Evolutionary conservation across 805 yeast genomes (phyloP).

Genomic region (Starmerella asiatica): DNA sequence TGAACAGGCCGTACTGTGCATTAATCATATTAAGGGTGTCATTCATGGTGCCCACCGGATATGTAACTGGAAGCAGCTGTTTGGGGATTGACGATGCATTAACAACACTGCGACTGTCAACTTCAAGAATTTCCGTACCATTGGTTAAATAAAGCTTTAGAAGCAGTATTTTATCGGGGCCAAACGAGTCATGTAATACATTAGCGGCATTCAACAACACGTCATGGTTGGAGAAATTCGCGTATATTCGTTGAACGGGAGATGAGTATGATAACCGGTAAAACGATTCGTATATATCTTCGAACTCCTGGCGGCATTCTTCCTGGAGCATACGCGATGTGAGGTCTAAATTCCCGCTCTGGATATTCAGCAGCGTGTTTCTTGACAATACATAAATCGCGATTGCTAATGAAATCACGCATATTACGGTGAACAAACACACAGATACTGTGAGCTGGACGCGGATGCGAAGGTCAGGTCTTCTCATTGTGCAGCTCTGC

Average conservation of each 20-base stretch:
- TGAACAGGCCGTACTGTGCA: slow-evolving; percentile 6
- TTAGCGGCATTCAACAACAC: slow-evolving; percentile 5
- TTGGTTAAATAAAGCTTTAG: slow-evolving; percentile 12
- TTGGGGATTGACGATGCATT: slow-evolving; percentile 8
- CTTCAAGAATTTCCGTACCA: slow-evolving; percentile 14
- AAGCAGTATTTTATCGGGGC: slow-evolving; percentile 14
- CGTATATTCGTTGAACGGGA: slow-evolving; percentile 12
- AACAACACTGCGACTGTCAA: slow-evolving; percentile 6
- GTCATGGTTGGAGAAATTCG: background rate
- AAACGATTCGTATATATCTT: slow-evolving; percentile 7
- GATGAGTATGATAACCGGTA: slow-evolving; percentile 13
- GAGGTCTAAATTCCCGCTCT: slow-evolving; percentile 20
- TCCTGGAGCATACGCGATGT: slow-evolving; percentile 16
- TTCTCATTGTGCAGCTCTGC: slow-evolving; percentile 8
- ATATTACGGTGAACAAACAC: slow-evolving; percentile 51
- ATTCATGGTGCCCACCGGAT: background rate
- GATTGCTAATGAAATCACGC: slow-evolving; percentile 57
- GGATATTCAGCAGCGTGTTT: slow-evolving; percentile 28
- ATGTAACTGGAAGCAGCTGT: slow-evolving; percentile 6
- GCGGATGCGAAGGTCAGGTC: slow-evolving; percentile 43
- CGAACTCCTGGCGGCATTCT: slow-evolving; percentile 16
- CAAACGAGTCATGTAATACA: slow-evolving; percentile 15
- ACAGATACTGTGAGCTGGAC: slow-evolving; percentile 65
- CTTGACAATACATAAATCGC: slow-evolving; percentile 29
- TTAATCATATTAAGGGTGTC: background rate